Evolutionary conservation across 768 basidiomycete species (phyloP), one percentile per base, ranked within the genome.

Genomic region (Suillus occidentalis): DNA sequence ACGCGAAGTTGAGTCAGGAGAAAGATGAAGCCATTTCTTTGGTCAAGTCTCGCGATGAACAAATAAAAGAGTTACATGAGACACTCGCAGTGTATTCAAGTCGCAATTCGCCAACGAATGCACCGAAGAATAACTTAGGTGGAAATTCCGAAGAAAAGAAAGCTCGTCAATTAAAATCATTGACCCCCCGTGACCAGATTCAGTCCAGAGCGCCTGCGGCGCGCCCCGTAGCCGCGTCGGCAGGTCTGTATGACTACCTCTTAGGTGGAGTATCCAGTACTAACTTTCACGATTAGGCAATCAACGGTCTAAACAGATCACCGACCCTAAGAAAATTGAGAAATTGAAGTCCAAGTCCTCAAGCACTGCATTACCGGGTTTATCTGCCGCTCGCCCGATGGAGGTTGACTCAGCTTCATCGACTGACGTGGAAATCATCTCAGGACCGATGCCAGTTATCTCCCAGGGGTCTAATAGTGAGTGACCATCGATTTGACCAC

Each of bases 21-120:
- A 59, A 20, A 59, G 58, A 59, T 59, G 58, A 59, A 59, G 58
- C 58, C 18, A 6, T 42, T 59, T 25, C 58, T 31, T 59, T 40
- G 18, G 58, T 59, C 18, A 20, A 28, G 18, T 31, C 58, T 59
- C 58, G 40, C 18, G 40, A 42, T 43, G 18, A 12, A 42, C 58
- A 59, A 42, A 42, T 28, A 13, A 31, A 59, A 59, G 42, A 13
- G 25, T 31, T 42, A 25, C 40, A 20, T 18, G 40, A 59, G 25
- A 13, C 20, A 20, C 58, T 59, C 18, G 14, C 39, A 9, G 12
- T 13, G 12, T 13, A 18, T 31, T 42, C 28, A 20, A 42, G 5
- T 42, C 18, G 39, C 6, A 59, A 42, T 7, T 28, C 4, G 20
- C 7, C 40, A 12, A 31, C 18, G 25, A 40, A 42, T 59, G 40